Evolutionary conservation across 495 filamentous ascomycete species (phyloP).

Genomic region (Ascodesmis nigricans): DNA sequence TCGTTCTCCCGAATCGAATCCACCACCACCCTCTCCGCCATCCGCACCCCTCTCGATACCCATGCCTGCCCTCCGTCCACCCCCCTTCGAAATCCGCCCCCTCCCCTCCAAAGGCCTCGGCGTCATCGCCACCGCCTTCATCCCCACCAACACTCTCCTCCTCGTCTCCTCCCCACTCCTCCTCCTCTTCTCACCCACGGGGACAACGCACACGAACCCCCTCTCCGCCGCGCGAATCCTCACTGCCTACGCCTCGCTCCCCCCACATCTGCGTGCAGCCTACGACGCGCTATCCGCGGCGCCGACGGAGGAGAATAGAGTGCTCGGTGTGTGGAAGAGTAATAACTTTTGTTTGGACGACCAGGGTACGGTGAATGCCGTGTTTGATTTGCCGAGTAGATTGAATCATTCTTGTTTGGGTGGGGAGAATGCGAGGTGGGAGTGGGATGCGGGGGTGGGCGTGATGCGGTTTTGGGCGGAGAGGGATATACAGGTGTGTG

Average conservation of each 20-base stretch:
- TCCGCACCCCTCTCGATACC: too few species aligned
- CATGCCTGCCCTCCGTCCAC: too few species aligned
- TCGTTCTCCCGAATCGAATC: too few species aligned
- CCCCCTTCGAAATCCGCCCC: slow-evolving; percentile 8
- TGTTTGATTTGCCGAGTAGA: slow-evolving; percentile 14
- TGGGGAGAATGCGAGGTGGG: slow-evolving; percentile 16
- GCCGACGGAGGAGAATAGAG: slow-evolving; percentile 1
- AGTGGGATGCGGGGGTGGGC: slow-evolving; percentile 10
- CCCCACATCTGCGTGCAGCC: neutral
- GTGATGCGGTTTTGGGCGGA: slow-evolving; percentile 16
- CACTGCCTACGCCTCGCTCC: slow-evolving; percentile 5
- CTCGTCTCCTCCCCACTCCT: slow-evolving; percentile 13
- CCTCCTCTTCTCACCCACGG: slow-evolving; percentile 8
- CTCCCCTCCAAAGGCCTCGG: slow-evolving; percentile 14
- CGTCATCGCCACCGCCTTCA: slow-evolving; percentile 10
- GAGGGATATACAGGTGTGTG: slow-evolving; percentile 15
- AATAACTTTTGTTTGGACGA: slow-evolving; percentile 17
- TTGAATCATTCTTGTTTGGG: slow-evolving; percentile 18
- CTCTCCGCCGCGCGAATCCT: slow-evolving; percentile 3
- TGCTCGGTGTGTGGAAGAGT: slow-evolving; percentile 16
- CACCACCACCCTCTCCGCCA: too few species aligned
- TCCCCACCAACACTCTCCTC: slow-evolving; percentile 12
- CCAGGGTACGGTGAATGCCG: slow-evolving; percentile 10
- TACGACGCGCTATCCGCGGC: slow-evolving; percentile 2
- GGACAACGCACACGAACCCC: slow-evolving; percentile 5